Percentiles rank a stretch among this genome's conserved stretches.
Evolutionary conservation across 2,329 filamentous ascomycete species (phyloP).

Genomic region (Coleophoma crateriformis): DNA sequence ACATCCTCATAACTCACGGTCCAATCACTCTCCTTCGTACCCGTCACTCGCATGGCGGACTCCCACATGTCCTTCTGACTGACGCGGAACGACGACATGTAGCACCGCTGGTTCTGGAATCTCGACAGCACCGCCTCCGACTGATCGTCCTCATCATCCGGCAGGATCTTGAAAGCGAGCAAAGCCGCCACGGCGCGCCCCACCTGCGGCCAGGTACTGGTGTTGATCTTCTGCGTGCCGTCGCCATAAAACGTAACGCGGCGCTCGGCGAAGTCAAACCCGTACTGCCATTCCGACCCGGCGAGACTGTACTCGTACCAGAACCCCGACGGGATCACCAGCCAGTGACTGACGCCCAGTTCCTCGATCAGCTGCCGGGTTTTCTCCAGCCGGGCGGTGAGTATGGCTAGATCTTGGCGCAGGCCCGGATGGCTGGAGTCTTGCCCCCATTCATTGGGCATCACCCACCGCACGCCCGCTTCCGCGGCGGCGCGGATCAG

Average conservation of each 20-base stretch:
- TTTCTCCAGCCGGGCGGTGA: constrained; percentile 11
- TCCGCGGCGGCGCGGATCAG: constrained; percentile 48
- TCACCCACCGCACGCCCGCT: constrained; percentile 47
- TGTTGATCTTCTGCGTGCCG: constrained; percentile 37
- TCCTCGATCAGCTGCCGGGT: constrained; percentile 29
- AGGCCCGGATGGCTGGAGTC: constrained; percentile 5
- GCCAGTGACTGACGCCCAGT: constrained; percentile 29
- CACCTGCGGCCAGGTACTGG: constrained; percentile 43
- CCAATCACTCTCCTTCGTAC: constrained; percentile 9
- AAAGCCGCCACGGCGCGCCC: constrained; percentile 47
- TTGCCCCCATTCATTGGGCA: constrained; percentile 46
- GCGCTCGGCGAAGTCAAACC: constrained; percentile 42
- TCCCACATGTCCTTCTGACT: constrained; percentile 44
- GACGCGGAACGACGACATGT: constrained; percentile 38
- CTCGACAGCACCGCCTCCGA: constrained; percentile 26
- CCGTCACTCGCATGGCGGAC: constrained; percentile 14
- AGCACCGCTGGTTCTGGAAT: constrained; percentile 35
- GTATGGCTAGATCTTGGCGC: constrained; percentile 20
- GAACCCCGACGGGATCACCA: constrained; percentile 38
- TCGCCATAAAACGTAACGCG: constrained; percentile 45
- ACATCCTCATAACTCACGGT: constrained; percentile 3
- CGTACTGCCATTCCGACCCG: constrained; percentile 28
- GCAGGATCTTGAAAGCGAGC: constrained; percentile 31
- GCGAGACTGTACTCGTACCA: constrained; percentile 49
- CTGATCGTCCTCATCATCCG: constrained; percentile 27